These are phyloP conservation scores for Talaromyces sp. DNA, from an alignment of 2,329 filamentous ascomycete genomes.

Conservation along the genomic window DNA sequence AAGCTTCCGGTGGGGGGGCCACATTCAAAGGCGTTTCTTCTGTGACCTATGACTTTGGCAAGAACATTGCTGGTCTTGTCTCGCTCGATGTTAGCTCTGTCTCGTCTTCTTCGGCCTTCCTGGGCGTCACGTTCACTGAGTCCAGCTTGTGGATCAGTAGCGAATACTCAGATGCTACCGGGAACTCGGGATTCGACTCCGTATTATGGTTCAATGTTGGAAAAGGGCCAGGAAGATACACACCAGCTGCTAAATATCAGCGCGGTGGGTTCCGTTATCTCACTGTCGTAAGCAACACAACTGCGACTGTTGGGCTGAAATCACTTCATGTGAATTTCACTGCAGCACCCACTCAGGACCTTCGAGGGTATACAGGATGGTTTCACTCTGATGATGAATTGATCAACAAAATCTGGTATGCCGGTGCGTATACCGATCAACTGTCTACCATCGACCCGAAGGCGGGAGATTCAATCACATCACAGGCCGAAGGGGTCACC, in stretches of 20 bases:
- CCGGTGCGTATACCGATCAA: conserved; percentile 53
- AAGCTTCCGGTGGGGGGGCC: background rate
- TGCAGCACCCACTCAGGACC: conserved; percentile 39
- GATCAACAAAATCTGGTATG: conserved; percentile 61
- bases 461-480: conserved; percentile 24
- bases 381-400: conserved; percentile 54
- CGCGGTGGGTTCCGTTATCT: conserved; percentile 53
- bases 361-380: conserved; percentile 54
- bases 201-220: conserved; percentile 52
- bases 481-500: conserved; percentile 9
- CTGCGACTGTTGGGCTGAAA: conserved; percentile 42
- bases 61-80: conserved; percentile 45
- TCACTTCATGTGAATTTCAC: conserved; percentile 48
- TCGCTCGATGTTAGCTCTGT: conserved; percentile 32
- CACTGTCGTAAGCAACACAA: conserved; percentile 49
- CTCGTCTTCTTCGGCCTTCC: conserved; percentile 30
- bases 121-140: conserved; percentile 47
- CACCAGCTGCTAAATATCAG: conserved; percentile 44
- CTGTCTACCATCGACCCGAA: conserved; percentile 35
- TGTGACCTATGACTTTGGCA: conserved; percentile 44
- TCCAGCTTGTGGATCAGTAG: conserved; percentile 53
- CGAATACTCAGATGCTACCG: conserved; percentile 50
- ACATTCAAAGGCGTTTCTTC: conserved; percentile 32
- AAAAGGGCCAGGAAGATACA: conserved; percentile 41
- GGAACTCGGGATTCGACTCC: conserved; percentile 51